Conservation (phyloP, 2,329 filamentous ascomycete genomes). For the Alternaria triticina region DNA sequence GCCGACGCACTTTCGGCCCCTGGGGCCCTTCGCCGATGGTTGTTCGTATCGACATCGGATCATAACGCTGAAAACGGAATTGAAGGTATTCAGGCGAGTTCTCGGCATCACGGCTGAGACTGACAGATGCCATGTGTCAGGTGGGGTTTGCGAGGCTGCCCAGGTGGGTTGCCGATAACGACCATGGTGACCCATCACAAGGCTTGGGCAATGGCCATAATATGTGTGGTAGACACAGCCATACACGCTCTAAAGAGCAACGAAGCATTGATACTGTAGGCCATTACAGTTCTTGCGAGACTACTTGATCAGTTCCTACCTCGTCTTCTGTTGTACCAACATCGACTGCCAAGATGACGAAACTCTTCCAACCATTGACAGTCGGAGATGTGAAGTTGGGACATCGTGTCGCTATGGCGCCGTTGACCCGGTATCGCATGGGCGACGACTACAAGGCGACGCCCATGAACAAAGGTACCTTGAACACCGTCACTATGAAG, state of each 20-base stretch:
- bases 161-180: background rate
- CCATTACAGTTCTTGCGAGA: background rate
- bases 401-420: constrained; percentile 44
- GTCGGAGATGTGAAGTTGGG: constrained; percentile 36
- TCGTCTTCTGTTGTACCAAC: background rate
- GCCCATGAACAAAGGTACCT: constrained; percentile 14
- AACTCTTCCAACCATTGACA: constrained; percentile 44
- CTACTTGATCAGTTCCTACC: background rate
- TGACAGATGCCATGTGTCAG: background rate
- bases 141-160: background rate
- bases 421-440: constrained; percentile 49
- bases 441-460: constrained; percentile 53
- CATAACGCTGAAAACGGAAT: background rate
- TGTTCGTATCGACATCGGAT: background rate
- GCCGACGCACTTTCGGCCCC: constrained; percentile 1
- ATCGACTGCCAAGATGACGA: constrained; percentile 4
- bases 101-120: constrained; percentile 2
- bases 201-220: background rate
- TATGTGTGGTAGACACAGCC: background rate
- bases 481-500: background rate
- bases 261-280: background rate
- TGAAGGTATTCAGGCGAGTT: background rate
- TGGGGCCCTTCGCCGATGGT: background rate
- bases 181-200: background rate
- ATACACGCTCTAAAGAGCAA: background rate